phyloP scores from a whole-genome alignment of 2,329 filamentous ascomycete genomes.

The Fusarium setosum region DNA sequence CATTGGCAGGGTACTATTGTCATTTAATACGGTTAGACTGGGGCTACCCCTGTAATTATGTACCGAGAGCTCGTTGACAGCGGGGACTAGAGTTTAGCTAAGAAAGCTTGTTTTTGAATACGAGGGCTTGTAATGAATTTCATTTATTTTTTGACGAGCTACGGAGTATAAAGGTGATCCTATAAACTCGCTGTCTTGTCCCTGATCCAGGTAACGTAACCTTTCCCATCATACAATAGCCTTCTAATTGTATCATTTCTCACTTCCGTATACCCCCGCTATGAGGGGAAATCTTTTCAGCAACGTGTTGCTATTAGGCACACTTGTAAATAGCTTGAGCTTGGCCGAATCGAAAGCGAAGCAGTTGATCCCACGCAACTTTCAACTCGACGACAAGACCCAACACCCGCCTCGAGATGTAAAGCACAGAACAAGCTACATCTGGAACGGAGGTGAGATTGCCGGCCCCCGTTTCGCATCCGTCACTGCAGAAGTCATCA shows the following conservation, averaged over 20 bases:
- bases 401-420: slow-evolving; percentile 1
- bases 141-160: too few species aligned
- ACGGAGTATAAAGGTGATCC: too few species aligned
- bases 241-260: neutral
- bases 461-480: slow-evolving; percentile 6
- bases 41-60: too few species aligned
- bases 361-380: neutral
- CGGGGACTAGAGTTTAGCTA: too few species aligned
- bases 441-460: slow-evolving; percentile 10
- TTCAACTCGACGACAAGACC: neutral
- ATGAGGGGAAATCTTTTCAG: neutral
- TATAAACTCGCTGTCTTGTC: too few species aligned
- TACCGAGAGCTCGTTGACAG: too few species aligned
- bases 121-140: too few species aligned
- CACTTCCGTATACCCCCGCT: neutral
- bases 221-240: too few species aligned
- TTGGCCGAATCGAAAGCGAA: neutral
- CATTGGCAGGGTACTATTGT: too few species aligned
- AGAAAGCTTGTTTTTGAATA: too few species aligned
- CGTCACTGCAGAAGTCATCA: slow-evolving; percentile 10
- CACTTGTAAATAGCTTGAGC: neutral
- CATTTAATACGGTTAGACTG: too few species aligned
- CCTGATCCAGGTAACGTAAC: too few species aligned
- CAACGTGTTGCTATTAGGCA: neutral
- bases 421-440: neutral